Evolutionary conservation across 129 eudicot genomes (phyloP), one percentile per base, ranked within the genome.

Genomic region (Ambrosia trifida): DNA sequence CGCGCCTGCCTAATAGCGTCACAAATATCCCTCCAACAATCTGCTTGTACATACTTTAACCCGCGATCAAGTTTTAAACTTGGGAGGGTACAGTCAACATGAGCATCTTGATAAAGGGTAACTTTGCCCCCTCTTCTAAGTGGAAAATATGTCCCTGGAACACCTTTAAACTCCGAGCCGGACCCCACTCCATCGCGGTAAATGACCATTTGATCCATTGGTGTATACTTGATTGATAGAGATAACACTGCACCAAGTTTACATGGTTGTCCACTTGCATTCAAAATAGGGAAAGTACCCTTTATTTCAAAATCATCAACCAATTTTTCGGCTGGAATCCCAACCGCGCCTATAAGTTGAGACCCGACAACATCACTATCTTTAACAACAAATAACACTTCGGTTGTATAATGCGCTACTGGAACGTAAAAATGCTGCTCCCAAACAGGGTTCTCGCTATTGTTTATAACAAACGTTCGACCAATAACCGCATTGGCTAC

Each of bases 51-150:
- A 70, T 82, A 90, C 20, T 64, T 41, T 66, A 68, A 44, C 38
- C 86, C 89, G 31, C 90, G 53, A n/a, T 82, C 99, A 75, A 95
- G 87, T 76, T 75, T 78, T 66, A 95, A 52, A 47, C 72, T 70
- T 0, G 94, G 96, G 7, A 90, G 79, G 17, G 43, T 44, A 16
- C 77, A 87, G 56, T 85, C 96, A 10, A 80, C 94, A 84, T 95
- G 99, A 69, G 96, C 96, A 70, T 95, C 99, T 86, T 94, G 99
- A 82, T 90, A 94, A 30, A 94, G 96, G 0, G 84, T 86, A 20
- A 95, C 89, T 28, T 66, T 85, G 28, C 91, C 91, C 4, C 97
- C 91, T 82, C 64, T 75, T 68, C 99, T 72, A 40, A 90, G 81
- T 19, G 99, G 97, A 75, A 95, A 95, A 59, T 90, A 90, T 4